Base-by-base conservation (phyloP, 352 stramenopile species). In the Phytophthora niederhauseri region DNA sequence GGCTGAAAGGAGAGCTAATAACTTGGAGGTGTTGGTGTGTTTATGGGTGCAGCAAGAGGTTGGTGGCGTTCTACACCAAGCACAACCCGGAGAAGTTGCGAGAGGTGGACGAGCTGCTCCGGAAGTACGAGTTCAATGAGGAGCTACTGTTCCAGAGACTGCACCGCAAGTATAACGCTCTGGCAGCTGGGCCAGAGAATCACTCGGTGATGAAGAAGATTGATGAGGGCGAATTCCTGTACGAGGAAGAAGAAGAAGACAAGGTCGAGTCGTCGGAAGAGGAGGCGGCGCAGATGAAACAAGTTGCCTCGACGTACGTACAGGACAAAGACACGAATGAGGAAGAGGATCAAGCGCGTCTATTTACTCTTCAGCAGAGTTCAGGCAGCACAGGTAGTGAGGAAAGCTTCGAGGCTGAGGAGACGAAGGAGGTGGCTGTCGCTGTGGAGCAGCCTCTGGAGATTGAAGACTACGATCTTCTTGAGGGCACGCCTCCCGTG, bases 121-220 rank as follows among this genome's bases (percentile, higher is more conserved):
- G 77, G 34, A 93, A 93, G 62, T 95, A 94, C 63, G 70, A 88
- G 46, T 66, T 82, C 28, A 92, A 94, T 55, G 86, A 95, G 65
- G 82, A 95, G 55, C 68, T 94, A 36, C 64, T 95, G 43, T 95
- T 94, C 53, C 75, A 76, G 59, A 76, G 86, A 7, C 62, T 95
- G 55, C 84, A 94, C 53, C 78, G 84, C 58, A 95, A 95, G 66
- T 95, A 95, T 72, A 90, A 90, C 36, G 79, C 81, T 14, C 53
- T 93, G 30, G 85, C 82, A 30, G 67, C 62, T 43, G 70, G 79
- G 46, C 34, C 52, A 24, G 45, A 64, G 6, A 75, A 51, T 22
- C 65, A 71, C 41, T 67, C 71, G 15, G 78, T 78, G 53, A 80
- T 76, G 60, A 77, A 81, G 48, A 75, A 66, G 8, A 81, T 92